Evolutionary conservation across 441 rosid species (phyloP), one percentile per base, ranked within the genome.

Genomic region (California macrophylla): DNA sequence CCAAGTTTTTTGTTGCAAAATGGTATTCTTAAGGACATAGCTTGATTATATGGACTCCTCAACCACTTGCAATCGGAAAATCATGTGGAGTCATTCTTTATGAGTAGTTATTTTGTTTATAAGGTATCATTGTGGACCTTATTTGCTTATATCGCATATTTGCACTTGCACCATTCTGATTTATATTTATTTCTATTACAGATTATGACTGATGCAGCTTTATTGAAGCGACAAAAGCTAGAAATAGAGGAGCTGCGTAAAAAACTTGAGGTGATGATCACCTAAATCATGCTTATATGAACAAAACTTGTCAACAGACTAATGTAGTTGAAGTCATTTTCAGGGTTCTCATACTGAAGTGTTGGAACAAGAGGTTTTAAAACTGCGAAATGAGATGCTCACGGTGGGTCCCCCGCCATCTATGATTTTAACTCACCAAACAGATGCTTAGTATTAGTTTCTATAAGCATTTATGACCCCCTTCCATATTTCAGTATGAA

Each of bases 141-240:
- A 50, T 50, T 50, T 50, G 23, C 23, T 50, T 50, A 6, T 50
- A 50, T 50, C 21, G 10, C n/a, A 42, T n/a, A 10, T n/a, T 13
- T 42, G n/a, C 50, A 2, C 1, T 50, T 50, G 58, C 7, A 3
- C 21, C 10, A 6, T 16, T 30, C 83, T 82, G 72, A 83, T 66
- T 4, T 29, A 29, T 72, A 71, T 63, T 62, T 62, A 36, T 50
- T 38, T 66, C 68, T 75, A 47, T 73, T 21, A 30, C 71, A 93
- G 97, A 86, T 91, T 78, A 84, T 93, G 84, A 89, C 96, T 36
- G 98, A 93, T 84, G 97, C 92, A 64, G 97, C 97, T 67, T 84
- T 91, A 70, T 54, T 93, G 75, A 93, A 86, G 85, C 82, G 97
- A 69, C 98, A 93, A 77, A 91, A 93, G 75, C 74, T 86, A 74